A percentile compares a stretch with the other conserved stretches of the same genome.
These are phyloP conservation scores for Przewalskia tangutica DNA, from an alignment of 257 asterid genomes.

Conservation along the genomic window DNA sequence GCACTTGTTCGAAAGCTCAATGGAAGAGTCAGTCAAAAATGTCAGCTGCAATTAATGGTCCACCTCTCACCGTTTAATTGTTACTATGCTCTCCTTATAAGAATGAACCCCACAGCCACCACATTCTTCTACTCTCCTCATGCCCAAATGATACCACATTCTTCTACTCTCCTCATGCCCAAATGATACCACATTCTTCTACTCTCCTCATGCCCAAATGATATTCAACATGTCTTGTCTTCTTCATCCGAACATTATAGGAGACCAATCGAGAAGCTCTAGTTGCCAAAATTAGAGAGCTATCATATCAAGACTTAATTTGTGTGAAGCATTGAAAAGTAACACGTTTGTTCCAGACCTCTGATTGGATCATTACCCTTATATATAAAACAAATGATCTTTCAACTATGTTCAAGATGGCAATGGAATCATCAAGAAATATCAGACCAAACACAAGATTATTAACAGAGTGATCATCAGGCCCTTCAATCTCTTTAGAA, in stretches of 20 bases:
- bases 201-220: background rate
- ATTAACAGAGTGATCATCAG: too few relatives aligned
- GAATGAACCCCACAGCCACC: background rate
- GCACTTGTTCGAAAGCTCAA: too few relatives aligned
- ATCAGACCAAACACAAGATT: background rate
- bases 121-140: background rate
- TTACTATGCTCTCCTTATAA: background rate
- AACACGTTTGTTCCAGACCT: background rate
- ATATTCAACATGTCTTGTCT: background rate
- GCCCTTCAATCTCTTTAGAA: too few relatives aligned
- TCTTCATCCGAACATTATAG: background rate
- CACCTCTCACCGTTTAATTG: background rate
- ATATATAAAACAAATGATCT: fast-evolving
- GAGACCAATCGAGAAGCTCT: background rate
- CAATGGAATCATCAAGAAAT: background rate
- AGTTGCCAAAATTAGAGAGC: background rate
- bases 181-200: too few relatives aligned
- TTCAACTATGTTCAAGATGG: background rate
- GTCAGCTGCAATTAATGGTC: too few relatives aligned
- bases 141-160: too few relatives aligned
- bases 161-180: background rate
- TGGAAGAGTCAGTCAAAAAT: too few relatives aligned
- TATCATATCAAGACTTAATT: background rate
- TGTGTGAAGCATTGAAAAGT: background rate
- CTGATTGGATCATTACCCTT: background rate